Percentiles rank a stretch among this genome's conserved stretches.
Conservation (phyloP, 768 basidiomycete genomes). For the Collybia sordida region DNA sequence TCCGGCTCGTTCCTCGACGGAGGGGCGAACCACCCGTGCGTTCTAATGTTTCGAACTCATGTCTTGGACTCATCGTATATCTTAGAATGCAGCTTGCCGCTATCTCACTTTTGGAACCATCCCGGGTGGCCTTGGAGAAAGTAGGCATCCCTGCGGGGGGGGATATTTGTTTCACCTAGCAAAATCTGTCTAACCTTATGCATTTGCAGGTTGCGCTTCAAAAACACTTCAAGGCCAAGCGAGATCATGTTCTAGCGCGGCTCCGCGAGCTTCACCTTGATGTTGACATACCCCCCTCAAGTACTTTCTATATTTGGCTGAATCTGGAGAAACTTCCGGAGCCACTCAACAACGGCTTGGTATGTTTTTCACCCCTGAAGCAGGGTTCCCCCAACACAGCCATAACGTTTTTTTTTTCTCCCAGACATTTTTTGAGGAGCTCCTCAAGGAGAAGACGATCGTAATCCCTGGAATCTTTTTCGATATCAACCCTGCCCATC, state of each 20-base stretch:
- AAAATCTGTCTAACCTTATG: background rate
- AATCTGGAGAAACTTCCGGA: slow-evolving; percentile 76
- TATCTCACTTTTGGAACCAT: slow-evolving; percentile 75
- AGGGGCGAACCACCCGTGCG: slow-evolving; percentile 90
- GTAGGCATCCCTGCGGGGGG: slow-evolving; percentile 22
- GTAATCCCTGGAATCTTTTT: slow-evolving; percentile 93
- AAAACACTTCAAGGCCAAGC: slow-evolving; percentile 87
- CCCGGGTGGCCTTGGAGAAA: slow-evolving; percentile 69
- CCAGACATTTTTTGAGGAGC: slow-evolving; percentile 91
- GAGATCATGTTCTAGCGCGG: slow-evolving; percentile 86
- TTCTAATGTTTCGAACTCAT: slow-evolving; percentile 3
- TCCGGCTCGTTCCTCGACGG: slow-evolving; percentile 93
- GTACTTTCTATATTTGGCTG: slow-evolving; percentile 96
- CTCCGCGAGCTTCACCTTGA: slow-evolving; percentile 76
- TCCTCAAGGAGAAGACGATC: slow-evolving; percentile 87
- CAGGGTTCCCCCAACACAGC: background rate
- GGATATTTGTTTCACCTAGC: background rate
- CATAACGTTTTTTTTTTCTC: background rate
- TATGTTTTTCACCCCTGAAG: slow-evolving; percentile 24
- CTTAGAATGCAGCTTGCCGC: slow-evolving; percentile 84
- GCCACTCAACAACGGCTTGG: slow-evolving; percentile 87
- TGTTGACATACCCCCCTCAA: slow-evolving; percentile 71
- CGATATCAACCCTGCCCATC: slow-evolving; percentile 78
- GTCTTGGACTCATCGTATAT: background rate
- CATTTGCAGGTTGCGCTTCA: slow-evolving; percentile 70